Evolutionary conservation across 1,284 basidiomycete species (phyloP).

Genomic region (Singerocomus inundabilis): DNA sequence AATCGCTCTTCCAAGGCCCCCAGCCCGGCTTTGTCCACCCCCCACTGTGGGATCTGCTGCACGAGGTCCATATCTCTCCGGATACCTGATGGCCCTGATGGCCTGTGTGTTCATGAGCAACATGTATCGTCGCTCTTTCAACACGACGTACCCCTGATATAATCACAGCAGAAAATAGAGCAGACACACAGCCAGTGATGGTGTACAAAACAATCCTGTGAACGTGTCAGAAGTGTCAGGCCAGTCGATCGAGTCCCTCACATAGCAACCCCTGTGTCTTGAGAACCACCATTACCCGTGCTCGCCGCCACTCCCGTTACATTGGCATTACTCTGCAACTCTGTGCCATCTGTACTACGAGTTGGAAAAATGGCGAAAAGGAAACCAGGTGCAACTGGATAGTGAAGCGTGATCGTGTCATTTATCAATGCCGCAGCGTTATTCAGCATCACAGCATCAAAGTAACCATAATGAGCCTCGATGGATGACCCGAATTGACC

Average conservation of each 20-base stretch:
- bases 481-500: slow-evolving; percentile 48
- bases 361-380: slow-evolving; percentile 68
- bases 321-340: slow-evolving; percentile 17
- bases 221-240: slow-evolving; percentile 3
- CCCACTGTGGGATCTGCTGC: slow-evolving; percentile 42
- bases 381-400: slow-evolving; percentile 51
- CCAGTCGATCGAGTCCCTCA: slow-evolving; percentile 24
- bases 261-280: slow-evolving; percentile 75
- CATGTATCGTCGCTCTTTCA: not conserved
- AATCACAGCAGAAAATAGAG: slow-evolving; percentile 78
- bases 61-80: slow-evolving; percentile 87
- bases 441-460: slow-evolving; percentile 60
- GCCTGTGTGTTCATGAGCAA: slow-evolving; percentile 44
- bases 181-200: slow-evolving; percentile 82
- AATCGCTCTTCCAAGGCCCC: slow-evolving; percentile 84
- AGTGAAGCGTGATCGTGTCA: slow-evolving; percentile 42
- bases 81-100: slow-evolving; percentile 80
- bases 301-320: slow-evolving; percentile 11
- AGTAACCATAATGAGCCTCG: slow-evolving; percentile 52
- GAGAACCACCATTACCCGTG: slow-evolving; percentile 22
- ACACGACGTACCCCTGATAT: slow-evolving; percentile 65
- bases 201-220: slow-evolving; percentile 82
- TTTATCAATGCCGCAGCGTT: slow-evolving; percentile 49
- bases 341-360: slow-evolving; percentile 54
- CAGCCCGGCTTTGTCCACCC: slow-evolving; percentile 67